These are phyloP conservation scores for Marvania coccoides DNA, from an alignment of 139 green algal species.

Conservation along the genomic window DNA sequence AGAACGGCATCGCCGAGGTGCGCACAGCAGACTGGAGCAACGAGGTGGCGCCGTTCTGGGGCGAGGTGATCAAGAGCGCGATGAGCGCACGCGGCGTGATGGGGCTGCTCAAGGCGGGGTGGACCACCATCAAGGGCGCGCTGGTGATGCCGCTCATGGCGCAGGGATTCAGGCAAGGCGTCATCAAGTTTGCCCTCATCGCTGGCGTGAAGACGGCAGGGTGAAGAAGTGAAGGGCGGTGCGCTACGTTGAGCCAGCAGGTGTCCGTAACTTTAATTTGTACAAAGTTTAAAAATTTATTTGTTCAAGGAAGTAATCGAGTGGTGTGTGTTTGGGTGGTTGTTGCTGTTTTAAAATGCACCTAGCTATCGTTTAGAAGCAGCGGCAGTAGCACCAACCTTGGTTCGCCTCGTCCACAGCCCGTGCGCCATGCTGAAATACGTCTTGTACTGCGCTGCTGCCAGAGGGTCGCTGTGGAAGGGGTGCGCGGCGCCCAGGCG, in stretches of 20 bases:
- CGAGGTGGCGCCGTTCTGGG: conserved; percentile 94
- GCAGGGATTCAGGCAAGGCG: conserved; percentile 71
- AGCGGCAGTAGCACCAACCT: too few species aligned
- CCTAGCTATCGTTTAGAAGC: too few species aligned
- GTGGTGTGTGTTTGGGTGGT: too few species aligned
- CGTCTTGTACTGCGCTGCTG: conserved; percentile 20
- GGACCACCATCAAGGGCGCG: conserved; percentile 84
- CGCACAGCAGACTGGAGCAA: conserved; percentile 75
- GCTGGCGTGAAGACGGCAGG: conserved; percentile 76
- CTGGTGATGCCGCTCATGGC: conserved; percentile 95
- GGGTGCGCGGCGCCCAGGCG: conserved; percentile 57
- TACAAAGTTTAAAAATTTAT: too few species aligned
- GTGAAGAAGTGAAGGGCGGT: too few species aligned
- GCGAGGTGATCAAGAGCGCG: conserved; percentile 80
- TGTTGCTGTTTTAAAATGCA: too few species aligned
- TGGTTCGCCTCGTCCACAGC: conserved; percentile 12
- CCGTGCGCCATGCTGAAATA: conserved; percentile 24
- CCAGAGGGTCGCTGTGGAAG: conserved; percentile 50
- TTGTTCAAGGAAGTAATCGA: too few species aligned
- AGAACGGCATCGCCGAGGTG: conserved; percentile 48
- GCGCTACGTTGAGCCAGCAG: too few species aligned
- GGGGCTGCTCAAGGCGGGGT: conserved; percentile 77
- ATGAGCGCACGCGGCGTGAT: conserved; percentile 63
- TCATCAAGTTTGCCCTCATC: conserved; percentile 97
- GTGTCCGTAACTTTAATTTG: too few species aligned